A percentile compares a stretch with the other conserved stretches of the same genome.
These are phyloP conservation scores for Russula dissimulans DNA, from an alignment of 768 basidiomycete genomes.

Conservation along the genomic window DNA sequence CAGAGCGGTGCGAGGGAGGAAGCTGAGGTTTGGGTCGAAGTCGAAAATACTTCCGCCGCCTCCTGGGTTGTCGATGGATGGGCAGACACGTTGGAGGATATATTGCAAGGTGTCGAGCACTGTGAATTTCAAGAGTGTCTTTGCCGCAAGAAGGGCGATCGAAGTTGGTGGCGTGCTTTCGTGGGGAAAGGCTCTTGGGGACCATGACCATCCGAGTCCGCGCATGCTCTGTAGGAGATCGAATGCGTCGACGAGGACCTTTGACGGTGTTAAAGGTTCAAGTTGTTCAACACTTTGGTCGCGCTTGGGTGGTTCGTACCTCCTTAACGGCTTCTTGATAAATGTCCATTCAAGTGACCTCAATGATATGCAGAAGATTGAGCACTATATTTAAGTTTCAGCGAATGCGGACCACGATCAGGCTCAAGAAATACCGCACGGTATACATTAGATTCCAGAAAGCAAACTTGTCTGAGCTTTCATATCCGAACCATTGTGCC, in stretches of 20 bases:
- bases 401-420: no score
- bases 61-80: constrained; percentile 2
- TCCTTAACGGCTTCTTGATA: not conserved
- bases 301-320: not conserved
- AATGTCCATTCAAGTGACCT: constrained; percentile 15
- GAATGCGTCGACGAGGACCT: constrained; percentile 10
- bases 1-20: not conserved
- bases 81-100: constrained; percentile 3
- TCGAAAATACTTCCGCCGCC: constrained; percentile 19
- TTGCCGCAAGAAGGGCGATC: not conserved
- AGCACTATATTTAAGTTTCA: not conserved
- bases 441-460: constrained; percentile 7
- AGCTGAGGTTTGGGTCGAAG: constrained; percentile 6
- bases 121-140: not conserved
- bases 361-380: not conserved
- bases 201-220: constrained; percentile 20
- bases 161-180: not conserved
- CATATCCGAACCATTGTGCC: not conserved
- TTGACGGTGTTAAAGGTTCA: not conserved
- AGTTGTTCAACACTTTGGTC: not conserved
- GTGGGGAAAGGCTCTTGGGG: constrained; percentile 6
- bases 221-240: constrained; percentile 18
- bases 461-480: no score
- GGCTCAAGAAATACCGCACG: not conserved
- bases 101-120: constrained; percentile 12